Evolutionary conservation across 2,329 filamentous ascomycete species (phyloP).

Genomic region (Colletotrichum destructivum): DNA sequence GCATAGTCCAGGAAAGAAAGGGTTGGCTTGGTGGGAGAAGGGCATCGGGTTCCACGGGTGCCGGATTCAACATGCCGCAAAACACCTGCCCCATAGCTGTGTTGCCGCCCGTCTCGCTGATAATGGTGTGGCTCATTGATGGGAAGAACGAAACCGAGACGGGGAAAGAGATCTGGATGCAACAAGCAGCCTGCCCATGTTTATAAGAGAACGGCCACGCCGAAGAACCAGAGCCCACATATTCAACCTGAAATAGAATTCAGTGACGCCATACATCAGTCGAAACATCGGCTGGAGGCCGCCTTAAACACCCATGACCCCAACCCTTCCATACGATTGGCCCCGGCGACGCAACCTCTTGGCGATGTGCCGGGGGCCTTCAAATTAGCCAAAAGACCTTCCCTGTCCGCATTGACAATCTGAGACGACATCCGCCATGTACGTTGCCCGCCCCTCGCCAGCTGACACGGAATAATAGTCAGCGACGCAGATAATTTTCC

Average conservation of each 20-base stretch:
- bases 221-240: slow-evolving; percentile 23
- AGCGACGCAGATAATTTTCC: slow-evolving; percentile 19
- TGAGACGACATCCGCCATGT: slow-evolving; percentile 31
- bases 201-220: slow-evolving; percentile 26
- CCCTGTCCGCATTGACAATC: slow-evolving; percentile 33
- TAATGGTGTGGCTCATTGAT: neutral
- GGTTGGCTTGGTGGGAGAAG: no score
- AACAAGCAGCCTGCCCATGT: slow-evolving; percentile 16
- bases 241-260: slow-evolving; percentile 19
- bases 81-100: no score
- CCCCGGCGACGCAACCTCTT: slow-evolving; percentile 15
- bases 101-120: no score
- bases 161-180: neutral
- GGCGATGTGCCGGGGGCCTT: slow-evolving; percentile 13
- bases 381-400: slow-evolving; percentile 2
- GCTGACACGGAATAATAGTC: slow-evolving; percentile 10
- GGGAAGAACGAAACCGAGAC: no score
- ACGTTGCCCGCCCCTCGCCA: slow-evolving; percentile 6
- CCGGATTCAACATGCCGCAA: no score
- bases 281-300: slow-evolving; percentile 14
- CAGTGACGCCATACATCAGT: slow-evolving; percentile 28
- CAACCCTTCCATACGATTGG: slow-evolving; percentile 15
- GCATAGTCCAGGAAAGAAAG: no score
- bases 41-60: no score
- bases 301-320: slow-evolving; percentile 5